Base-by-base conservation (phyloP, 139 green algal species). In the Picochlorum costavermella region DNA sequence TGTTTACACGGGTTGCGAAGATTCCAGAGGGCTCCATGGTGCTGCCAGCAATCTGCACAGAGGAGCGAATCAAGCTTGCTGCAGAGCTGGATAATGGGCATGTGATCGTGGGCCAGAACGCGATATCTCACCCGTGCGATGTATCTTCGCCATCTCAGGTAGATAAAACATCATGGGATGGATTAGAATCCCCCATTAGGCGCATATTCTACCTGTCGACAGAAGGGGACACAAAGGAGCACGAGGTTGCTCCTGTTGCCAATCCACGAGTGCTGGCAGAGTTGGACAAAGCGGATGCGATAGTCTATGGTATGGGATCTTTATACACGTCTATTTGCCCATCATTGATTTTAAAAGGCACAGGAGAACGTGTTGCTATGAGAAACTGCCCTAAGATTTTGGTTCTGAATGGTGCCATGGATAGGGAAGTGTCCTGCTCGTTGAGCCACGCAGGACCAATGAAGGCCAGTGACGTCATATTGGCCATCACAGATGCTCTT, bases 281-380 rank as follows among this genome's bases (percentile, higher is more conserved):
- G 60, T 31, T 98, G 6, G 37, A 60, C 14, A 25, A 56, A 0
- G 77, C 82, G 2, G 87, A 97, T 49, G 87, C 78, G 5, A 68
- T 99, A 25, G 66, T 99, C 3, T 99, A 96, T 60, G 94, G 88
- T 74, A 97, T 98, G 83, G 94, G 94, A 46, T 96, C 87, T 2
- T 81, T 99, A 2, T 98, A 96, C 82, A 99, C 94, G 30, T 91
- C 77, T 74, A 92, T 99, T 68, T 89, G 81, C 67, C 94, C 94
- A 17, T 88, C 77, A 25, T 75, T 99, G 23, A 81, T 91, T 40
- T 81, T 96, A 33, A 63, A 81, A 3, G 88, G 88, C 9, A 85
- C 96, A 53, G 91, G 90, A 6, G 89, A 97, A 78, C 76, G 76
- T 4, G 79, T 97, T 8, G 80, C 82, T 3, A 61, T 56, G 4